Evolutionary conservation across 768 basidiomycete species (phyloP), one percentile per base, ranked within the genome.

Genomic region (Termitomyces eurrhizus): DNA sequence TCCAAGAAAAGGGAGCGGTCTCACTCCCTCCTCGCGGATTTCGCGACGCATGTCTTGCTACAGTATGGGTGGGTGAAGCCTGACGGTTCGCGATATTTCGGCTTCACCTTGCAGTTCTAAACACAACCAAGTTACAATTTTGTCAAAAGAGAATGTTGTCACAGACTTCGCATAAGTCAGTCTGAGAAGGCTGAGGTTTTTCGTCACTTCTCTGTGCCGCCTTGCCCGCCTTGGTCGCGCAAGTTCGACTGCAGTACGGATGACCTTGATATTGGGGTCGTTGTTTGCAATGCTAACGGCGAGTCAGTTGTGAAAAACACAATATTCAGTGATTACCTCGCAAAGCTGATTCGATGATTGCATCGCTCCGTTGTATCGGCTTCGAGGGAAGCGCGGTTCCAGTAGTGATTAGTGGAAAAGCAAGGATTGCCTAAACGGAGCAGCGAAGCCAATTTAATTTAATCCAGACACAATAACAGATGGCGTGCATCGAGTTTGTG

Each of bases 31-130:
- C 60, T 62, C 4, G 53, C 49, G n/a, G 24, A 42, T 36, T 42
- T 61, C 8, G 45, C 37, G 6, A 85, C 85, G 65, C 87, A 88
- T 11, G 83, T 78, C 66, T 84, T 88, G 66, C 85, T 74, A 65
- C 87, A 88, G 68, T 79, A 89, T 14, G 83, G 79, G 70, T 88
- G 86, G 2, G 78, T 81, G 37, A 54, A 62, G 55, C 78, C 80
- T 9, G 77, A 79, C 16, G 83, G 83, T 65, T 88, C 86, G 21
- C 74, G 76, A 64, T 82, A 80, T 65, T 86, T 88, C 44, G 86
- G 85, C 44, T 83, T 79, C 61, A 77, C 77, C 60, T 81, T 81
- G 70, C 86, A 88, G 62, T 79, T 80, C 86, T 88, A 64, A 14
- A 56, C 12, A 35, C 21, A 29, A 14, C 24, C 18, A 16, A 41